A percentile compares a stretch with the other conserved stretches of the same genome.
Conservation (phyloP, 2,329 filamentous ascomycete genomes). For the Intubia oerlemansii region DNA sequence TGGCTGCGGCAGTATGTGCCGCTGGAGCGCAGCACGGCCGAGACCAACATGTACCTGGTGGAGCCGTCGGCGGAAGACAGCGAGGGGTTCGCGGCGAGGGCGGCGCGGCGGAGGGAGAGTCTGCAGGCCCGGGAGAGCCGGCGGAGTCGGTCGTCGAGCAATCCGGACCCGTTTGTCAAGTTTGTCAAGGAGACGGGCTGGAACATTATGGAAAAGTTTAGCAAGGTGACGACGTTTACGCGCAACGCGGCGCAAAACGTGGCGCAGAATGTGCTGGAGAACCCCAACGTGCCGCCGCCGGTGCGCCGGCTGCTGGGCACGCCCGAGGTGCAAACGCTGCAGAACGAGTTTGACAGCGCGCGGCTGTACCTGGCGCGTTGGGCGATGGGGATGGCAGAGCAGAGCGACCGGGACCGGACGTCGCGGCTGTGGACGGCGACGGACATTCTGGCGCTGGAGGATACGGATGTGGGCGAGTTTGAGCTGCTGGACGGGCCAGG, state of each 20-base stretch:
- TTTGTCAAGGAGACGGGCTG: constrained; percentile 87
- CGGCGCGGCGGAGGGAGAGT: no score
- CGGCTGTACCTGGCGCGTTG: constrained; percentile 84
- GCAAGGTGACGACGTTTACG: constrained; percentile 92
- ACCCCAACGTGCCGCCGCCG: constrained; percentile 76
- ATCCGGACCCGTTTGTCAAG: constrained; percentile 79
- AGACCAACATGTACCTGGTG: constrained; percentile 78
- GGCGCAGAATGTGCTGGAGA: constrained; percentile 77
- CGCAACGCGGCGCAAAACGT: constrained; percentile 79
- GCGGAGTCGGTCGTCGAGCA: constrained; percentile 21
- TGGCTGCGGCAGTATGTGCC: constrained; percentile 75
- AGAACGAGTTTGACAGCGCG: constrained; percentile 94
- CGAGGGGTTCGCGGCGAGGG: constrained; percentile 37
- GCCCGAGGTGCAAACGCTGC: constrained; percentile 82
- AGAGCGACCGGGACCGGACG: constrained; percentile 71
- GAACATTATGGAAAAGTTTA: constrained; percentile 92
- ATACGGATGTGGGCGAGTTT: constrained; percentile 81
- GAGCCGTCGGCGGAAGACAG: constrained; percentile 66
- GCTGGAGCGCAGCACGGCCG: constrained; percentile 65
- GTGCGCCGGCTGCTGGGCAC: constrained; percentile 68
- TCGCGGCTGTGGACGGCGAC: constrained; percentile 83
- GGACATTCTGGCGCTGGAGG: constrained; percentile 83
- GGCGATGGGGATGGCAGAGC: constrained; percentile 97
- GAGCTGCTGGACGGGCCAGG: constrained; percentile 83
- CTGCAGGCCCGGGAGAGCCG: no score